A percentile compares a stretch with the other conserved stretches of the same genome.
These are phyloP conservation scores for Litchi chinensis DNA, from an alignment of 345 rosid genomes.

Conservation along the genomic window DNA sequence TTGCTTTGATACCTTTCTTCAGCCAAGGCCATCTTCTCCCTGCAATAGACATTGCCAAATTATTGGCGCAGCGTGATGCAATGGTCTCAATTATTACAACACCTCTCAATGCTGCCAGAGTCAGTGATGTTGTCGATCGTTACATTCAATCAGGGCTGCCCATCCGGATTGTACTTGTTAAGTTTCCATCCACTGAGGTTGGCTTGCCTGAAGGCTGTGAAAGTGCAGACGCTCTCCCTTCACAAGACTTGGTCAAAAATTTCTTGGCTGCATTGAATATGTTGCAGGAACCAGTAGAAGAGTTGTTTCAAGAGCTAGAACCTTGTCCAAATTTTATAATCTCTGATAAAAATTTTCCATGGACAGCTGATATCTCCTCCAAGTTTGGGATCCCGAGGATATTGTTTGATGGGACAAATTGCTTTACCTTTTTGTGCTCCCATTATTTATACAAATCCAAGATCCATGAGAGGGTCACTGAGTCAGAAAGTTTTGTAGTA, in stretches of 20 bases:
- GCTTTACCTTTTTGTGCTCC: conserved; percentile 32
- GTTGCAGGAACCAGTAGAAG: conserved; percentile 37
- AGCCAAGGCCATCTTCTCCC: background rate
- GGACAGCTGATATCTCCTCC: conserved; percentile 39
- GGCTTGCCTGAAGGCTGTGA: conserved; percentile 50
- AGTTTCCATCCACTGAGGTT: conserved; percentile 34
- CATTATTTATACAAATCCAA: conserved; percentile 30
- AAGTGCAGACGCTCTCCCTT: conserved; percentile 38
- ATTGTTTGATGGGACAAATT: conserved; percentile 44
- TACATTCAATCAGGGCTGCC: conserved; percentile 17
- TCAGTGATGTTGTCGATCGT: background rate
- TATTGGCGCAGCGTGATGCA: background rate
- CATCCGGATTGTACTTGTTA: conserved; percentile 33
- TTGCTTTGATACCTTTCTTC: background rate
- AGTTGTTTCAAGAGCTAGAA: conserved; percentile 16
- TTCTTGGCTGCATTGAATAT: conserved; percentile 30
- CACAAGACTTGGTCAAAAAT: conserved; percentile 26
- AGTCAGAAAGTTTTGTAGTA: conserved; percentile 34
- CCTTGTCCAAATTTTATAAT: conserved; percentile 47
- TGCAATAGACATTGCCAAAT: background rate
- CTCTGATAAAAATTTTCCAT: conserved; percentile 39
- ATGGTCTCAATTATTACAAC: background rate
- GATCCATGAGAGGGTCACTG: conserved; percentile 25
- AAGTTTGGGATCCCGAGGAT: conserved; percentile 41
- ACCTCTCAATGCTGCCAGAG: conserved; percentile 4